These are phyloP conservation scores for Russula griseocarnosa DNA, from an alignment of 768 basidiomycete genomes.

Conservation along the genomic window DNA sequence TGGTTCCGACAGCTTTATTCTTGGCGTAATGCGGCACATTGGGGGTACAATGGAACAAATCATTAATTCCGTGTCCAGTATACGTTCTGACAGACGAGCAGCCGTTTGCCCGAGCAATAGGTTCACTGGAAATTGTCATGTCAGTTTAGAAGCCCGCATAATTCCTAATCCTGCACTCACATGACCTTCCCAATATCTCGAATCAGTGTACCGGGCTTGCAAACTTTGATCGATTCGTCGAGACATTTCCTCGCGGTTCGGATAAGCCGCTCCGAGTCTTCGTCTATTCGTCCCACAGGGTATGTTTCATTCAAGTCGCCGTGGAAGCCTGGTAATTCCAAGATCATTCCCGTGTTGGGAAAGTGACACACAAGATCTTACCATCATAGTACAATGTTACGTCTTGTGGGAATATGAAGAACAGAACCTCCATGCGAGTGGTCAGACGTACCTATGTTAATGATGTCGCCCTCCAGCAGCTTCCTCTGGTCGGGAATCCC, in stretches of 20 bases:
- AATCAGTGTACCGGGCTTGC: conserved; percentile 90
- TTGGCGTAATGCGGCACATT: conserved; percentile 95
- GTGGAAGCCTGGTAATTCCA: conserved; percentile 65
- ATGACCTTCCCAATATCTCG: conserved; percentile 85
- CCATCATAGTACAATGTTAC: conserved; percentile 78
- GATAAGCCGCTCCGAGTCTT: conserved; percentile 79
- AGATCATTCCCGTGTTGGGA: not conserved
- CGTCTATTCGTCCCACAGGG: conserved; percentile 81
- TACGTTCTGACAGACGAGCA: conserved; percentile 92
- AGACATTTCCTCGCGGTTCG: conserved; percentile 75
- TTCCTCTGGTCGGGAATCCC: conserved; percentile 89
- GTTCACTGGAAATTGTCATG: conserved; percentile 52
- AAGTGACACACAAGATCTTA: conserved; percentile 31
- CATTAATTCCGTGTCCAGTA: conserved; percentile 86
- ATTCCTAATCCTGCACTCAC: conserved; percentile 44
- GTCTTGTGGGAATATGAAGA: conserved; percentile 44
- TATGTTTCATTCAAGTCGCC: conserved; percentile 92
- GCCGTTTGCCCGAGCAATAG: conserved; percentile 73
- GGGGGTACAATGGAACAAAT: conserved; percentile 79
- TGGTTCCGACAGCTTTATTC: conserved; percentile 86
- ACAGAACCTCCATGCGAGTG: conserved; percentile 13
- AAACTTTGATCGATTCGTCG: conserved; percentile 85
- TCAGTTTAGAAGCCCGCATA: not conserved
- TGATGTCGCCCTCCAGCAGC: conserved; percentile 87
- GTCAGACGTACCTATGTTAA: conserved; percentile 73